Evolutionary conservation across 768 basidiomycete species (phyloP), one percentile per base, ranked within the genome.

Genomic region (Imleria badia): DNA sequence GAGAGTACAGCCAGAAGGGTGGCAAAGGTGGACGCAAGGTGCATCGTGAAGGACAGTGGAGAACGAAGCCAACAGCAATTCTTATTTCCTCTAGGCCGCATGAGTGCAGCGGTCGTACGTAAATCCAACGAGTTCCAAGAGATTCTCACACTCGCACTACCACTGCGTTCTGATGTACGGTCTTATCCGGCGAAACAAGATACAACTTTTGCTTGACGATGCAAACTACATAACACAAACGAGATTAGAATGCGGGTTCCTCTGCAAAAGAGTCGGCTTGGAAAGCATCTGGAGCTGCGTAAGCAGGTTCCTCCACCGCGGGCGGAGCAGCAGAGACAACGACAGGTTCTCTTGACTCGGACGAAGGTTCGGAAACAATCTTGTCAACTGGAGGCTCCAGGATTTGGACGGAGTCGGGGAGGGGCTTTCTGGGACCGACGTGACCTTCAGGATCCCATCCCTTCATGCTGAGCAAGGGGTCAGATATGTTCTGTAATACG

Each of bases 381-480:
- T 98, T 96, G 80, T 96, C 92, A 64, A 91, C 80, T 41, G 91
- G 91, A 39, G 90, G 94, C 70, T 95, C 93, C 69, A 83, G 71
- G 67, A 98, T 91, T 66, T 84, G 83, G 68, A 99, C 95, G 60
- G 87, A 88, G 72, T 98, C 97, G 50, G 97, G 97, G 48, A 98
- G 87, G 60, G 94, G 93, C 73, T 92, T 94, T 75, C 81, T 81
- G 66, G 95, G 97, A 43, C 97, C 97, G 43, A 80, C 75, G 56
- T 83, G 82, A 57, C 97, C 97, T 69, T 94, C 89, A 36, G 94
- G 93, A 73, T 99, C 97, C 72, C 80, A 88, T 48, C 88, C 91
- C 77, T 96, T 95, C 97, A 99, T 99, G 76, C 94, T 96, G 64
- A 43, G 59, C 23, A 39, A 22, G 41, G 12, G 22, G 59, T 66